Evolutionary conservation across 2,329 filamentous ascomycete species (phyloP), one percentile per base, ranked within the genome.

Genomic region (Onygenales sp.): DNA sequence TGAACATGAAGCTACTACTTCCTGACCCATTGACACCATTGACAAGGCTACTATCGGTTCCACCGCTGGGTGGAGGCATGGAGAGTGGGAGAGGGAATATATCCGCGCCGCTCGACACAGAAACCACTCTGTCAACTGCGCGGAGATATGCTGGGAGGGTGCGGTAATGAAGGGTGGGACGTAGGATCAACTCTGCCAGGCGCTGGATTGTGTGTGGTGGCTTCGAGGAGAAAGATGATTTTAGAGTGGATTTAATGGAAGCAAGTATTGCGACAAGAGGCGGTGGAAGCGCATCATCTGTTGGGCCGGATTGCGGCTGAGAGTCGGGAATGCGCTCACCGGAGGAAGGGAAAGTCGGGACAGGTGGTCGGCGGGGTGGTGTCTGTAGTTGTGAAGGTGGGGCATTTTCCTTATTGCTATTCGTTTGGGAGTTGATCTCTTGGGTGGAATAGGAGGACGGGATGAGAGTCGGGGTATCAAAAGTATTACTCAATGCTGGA

Each of bases 191-290:
- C 74, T 98, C 93, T 21, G 90, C 83, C 21, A 98, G 80, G 40
- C 93, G 86, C 71, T 98, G 93, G 57, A 96, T 81, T 2, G 93
- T 97, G 67, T 97, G 89, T 0, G 93, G 93, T 1, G 93, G 92
- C 61, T 87, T 81, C 2, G 76, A 74, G 21, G 80, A 66, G 69
- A 98, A 98, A 59, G 79, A 80, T 2, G 75, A 76, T 49, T 71
- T 75, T 40, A 95, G 75, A 13, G 84, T 83, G 13, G 65, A 67
- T 57, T 70, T 67, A 51, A 88, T 84, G 54, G 80, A 80, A 55
- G 70, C 66, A 46, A 88, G 71, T 65, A 88, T 80, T 52, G 78
- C 76, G 54, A 77, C 71, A 49, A 92, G 75, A 57, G 84, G 83
- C 6, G 77, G 76, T 2, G 87, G 86, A 11, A 91, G 75, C 14